Conservation (phyloP, 768 basidiomycete genomes). For the Suillus luteus region DNA sequence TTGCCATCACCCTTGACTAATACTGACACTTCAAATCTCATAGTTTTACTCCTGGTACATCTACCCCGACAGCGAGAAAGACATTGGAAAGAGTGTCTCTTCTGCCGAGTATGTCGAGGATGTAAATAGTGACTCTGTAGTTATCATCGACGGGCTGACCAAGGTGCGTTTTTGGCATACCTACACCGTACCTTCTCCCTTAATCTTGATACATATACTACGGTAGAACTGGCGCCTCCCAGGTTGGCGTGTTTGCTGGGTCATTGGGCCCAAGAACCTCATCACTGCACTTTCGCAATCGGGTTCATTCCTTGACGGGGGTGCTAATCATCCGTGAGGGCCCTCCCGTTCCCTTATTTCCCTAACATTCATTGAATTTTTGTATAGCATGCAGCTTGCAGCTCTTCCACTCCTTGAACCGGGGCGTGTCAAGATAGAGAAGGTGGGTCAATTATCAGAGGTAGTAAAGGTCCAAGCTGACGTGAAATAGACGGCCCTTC, state of each 20-base stretch:
- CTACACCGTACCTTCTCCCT: constrained; percentile 2
- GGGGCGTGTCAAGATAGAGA: constrained; percentile 66
- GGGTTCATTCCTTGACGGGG: constrained; percentile 92
- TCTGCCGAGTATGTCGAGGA: constrained; percentile 85
- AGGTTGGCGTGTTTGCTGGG: constrained; percentile 95
- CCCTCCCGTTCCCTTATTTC: not conserved
- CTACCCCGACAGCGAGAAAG: constrained; percentile 76
- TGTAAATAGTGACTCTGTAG: constrained; percentile 79
- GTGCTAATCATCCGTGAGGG: constrained; percentile 87
- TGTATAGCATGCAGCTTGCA: constrained; percentile 75
- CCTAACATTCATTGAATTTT: constrained; percentile 7
- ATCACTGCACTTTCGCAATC: constrained; percentile 91
- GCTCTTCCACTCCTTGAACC: constrained; percentile 84
- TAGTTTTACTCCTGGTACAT: constrained; percentile 97
- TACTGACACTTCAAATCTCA: constrained; percentile 12
- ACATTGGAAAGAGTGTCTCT: constrained; percentile 77
- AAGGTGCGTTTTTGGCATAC: constrained; percentile 52
- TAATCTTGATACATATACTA: constrained; percentile 17
- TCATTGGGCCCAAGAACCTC: constrained; percentile 86
- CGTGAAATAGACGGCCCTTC: constrained; percentile 62
- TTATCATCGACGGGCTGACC: constrained; percentile 91
- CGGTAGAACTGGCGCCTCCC: constrained; percentile 90
- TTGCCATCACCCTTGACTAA: not conserved
- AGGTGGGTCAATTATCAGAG: constrained; percentile 35
- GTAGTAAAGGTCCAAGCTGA: not conserved